A percentile compares a stretch with the other conserved stretches of the same genome.
phyloP scores from a whole-genome alignment of 495 filamentous ascomycete genomes.

The Trichoderma gamsii region DNA sequence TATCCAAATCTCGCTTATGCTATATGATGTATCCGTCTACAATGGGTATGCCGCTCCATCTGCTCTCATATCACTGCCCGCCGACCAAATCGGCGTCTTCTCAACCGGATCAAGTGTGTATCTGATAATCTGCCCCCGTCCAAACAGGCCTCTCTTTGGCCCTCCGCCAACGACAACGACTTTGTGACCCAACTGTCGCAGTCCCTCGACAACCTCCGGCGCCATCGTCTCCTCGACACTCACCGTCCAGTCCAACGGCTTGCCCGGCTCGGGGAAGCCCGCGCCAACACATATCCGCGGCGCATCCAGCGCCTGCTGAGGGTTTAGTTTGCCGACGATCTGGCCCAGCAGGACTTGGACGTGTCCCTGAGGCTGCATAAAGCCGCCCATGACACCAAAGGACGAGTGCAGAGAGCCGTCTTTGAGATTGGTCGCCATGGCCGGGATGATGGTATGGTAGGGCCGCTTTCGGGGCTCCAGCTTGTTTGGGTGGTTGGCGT shows the following conservation, averaged over 20 bases:
- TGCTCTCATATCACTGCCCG: constrained; percentile 80
- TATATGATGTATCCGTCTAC: constrained; percentile 19
- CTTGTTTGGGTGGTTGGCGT: constrained; percentile 63
- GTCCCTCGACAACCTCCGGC: constrained; percentile 55
- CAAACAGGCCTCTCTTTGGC: constrained; percentile 66
- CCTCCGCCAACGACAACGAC: constrained; percentile 62
- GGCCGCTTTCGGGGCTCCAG: constrained; percentile 80
- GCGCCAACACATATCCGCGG: constrained; percentile 80
- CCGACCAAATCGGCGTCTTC: constrained; percentile 65
- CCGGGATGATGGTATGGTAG: constrained; percentile 97
- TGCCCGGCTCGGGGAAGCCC: constrained; percentile 49
- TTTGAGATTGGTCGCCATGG: constrained; percentile 68
- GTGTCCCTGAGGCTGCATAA: constrained; percentile 98
- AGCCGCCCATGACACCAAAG: constrained; percentile 95
- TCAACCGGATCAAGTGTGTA: constrained; percentile 60
- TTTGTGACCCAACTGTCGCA: constrained; percentile 66
- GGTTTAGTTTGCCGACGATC: constrained; percentile 74
- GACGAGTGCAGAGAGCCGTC: constrained; percentile 73
- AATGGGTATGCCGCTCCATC: constrained; percentile 76
- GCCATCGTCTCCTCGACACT: constrained; percentile 82
- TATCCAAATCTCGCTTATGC: neutral
- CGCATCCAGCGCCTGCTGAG: constrained; percentile 86
- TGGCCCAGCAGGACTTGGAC: constrained; percentile 92
- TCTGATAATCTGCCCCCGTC: constrained; percentile 83
- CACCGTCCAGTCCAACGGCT: constrained; percentile 42